Evolutionary conservation across 495 filamentous ascomycete species (phyloP), one percentile per base, ranked within the genome.

Genomic region (Penicillium bovifimosum): DNA sequence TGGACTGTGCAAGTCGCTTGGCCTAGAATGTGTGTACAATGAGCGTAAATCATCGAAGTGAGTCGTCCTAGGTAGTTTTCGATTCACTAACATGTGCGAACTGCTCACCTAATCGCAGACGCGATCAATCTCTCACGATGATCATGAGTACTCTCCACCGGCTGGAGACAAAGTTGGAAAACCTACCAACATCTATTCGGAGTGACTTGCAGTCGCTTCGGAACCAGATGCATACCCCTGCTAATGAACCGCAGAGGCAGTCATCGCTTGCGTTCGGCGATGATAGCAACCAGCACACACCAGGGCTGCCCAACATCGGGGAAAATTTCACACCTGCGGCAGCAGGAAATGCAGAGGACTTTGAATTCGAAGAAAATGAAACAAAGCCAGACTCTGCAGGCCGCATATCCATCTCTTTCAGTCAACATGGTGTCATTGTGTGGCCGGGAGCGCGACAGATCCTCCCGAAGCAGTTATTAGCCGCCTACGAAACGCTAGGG

Each of bases 61-160:
- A 47, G 70, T 51, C 16, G 10, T 6, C 0, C 18, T 6, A 2
- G 5, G 6, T 43, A 14, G 1, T 6, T 11, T 51, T 14, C 26
- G 16, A 24, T 39, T 13, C 18, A 14, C 7, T 39, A 24, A 4
- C 20, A 2, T 24, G 20, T 24, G 4, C 20, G n/a, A 24, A 24
- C 4, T 20, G 41, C 46, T 41, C 33, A 43, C 48, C 36, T 18
- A 10, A n/a, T 41, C 26, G 5, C 33, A 75, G 72, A 58, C 71
- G 72, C 28, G 73, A 76, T 43, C 73, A 76, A 46, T 76, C 73
- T 16, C 63, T 76, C 28, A 68, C 67, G 5, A 63, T 76, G 63
- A 76, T 76, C 31, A 76, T 76, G 68, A 76, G 73, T 48, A 76
- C 73, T 34, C 64, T 76, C 4, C 73, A 76, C 62, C 72, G 73